Evolutionary conservation across 2,329 filamentous ascomycete genomes (phyloP).

Genomic region (Clonostachys rosea): DNA sequence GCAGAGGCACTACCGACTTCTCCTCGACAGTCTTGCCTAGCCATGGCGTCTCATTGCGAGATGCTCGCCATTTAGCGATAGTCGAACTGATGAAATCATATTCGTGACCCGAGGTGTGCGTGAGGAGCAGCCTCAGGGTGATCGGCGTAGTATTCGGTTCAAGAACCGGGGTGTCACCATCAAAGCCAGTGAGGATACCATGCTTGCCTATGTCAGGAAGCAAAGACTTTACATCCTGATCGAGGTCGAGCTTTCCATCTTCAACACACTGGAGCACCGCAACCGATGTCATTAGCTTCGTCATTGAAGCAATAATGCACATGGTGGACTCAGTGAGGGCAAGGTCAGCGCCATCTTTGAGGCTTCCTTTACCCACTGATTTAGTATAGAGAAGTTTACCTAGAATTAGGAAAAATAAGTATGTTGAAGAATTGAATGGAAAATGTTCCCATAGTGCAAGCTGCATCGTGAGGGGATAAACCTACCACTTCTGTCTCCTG

Average conservation of each 20-base stretch:
- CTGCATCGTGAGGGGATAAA: background rate
- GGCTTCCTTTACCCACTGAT: background rate
- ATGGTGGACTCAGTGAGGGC: background rate
- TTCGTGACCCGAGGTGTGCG: slow-evolving; percentile 41
- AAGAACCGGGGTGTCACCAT: slow-evolving; percentile 26
- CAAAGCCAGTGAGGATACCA: background rate
- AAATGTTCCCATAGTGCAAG: no score
- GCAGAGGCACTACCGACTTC: slow-evolving; percentile 24
- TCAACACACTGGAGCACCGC: slow-evolving; percentile 34
- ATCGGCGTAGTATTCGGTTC: slow-evolving; percentile 27
- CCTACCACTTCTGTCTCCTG: background rate
- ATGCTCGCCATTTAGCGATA: slow-evolving; percentile 30
- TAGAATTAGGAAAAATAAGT: background rate
- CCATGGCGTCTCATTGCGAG: slow-evolving; percentile 19
- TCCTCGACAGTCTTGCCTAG: slow-evolving; percentile 19
- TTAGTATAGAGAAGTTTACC: background rate
- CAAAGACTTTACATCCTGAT: slow-evolving; percentile 25
- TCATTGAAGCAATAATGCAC: slow-evolving; percentile 28
- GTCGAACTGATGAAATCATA: slow-evolving; percentile 35
- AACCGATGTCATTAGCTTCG: slow-evolving; percentile 32
- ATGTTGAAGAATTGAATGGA: no score
- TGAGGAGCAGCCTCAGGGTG: slow-evolving; percentile 37
- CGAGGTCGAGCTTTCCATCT: slow-evolving; percentile 21
- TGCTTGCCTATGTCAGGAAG: slow-evolving; percentile 12
- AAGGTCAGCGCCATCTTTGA: background rate